Base-by-base conservation (phyloP, 2,329 filamentous ascomycete genomes). In the Myriangium duriaei region DNA sequence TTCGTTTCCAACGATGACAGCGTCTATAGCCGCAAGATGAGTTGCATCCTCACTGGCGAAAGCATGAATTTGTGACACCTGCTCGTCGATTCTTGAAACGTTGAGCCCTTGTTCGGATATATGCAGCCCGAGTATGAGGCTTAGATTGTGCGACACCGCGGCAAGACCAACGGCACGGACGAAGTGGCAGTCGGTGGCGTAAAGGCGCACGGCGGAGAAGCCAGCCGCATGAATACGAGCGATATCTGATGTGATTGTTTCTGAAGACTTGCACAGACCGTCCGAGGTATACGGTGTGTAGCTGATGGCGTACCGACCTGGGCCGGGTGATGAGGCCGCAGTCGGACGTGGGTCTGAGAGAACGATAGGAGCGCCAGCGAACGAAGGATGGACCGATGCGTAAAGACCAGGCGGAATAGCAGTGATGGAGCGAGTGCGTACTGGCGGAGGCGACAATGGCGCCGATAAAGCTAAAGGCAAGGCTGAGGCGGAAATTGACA, bases 1-100 rank as follows among this genome's bases (percentile, higher is more conserved):
- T 72, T 96, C 88, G 71, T 96, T 96, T 62, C 85, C 87, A 48
- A 93, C 73, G 19, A 91, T 80, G 47, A 93, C 68, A 51, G 93
- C 74, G 56, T 81, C 73, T 48, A 94, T 79, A 34, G 82, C 58
- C 42, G 74, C 68, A 77, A 79, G 93, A 58, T 81, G 59, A 41
- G 61, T 72, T 44, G 76, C 70, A 73, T 78, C 88, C 76, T 85
- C 94, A 43, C 59, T 51, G 60, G 74, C 68, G 59, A 95, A 81
- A 44, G 75, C 73, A 13, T 32, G 19, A 14, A 39, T 33, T n/a
- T 32, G 30, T 19, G 69, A 62, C 43, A 95, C 71, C 71, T 96
- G 87, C 51, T 73, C 64, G 41, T 50, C 45, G 17, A 50, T 50
- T 55, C 76, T 65, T 49, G 85, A 77, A 40, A 72, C 74, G 41